phyloP scores from a whole-genome alignment of 306 rosid species.

The Malus sieversii region DNA sequence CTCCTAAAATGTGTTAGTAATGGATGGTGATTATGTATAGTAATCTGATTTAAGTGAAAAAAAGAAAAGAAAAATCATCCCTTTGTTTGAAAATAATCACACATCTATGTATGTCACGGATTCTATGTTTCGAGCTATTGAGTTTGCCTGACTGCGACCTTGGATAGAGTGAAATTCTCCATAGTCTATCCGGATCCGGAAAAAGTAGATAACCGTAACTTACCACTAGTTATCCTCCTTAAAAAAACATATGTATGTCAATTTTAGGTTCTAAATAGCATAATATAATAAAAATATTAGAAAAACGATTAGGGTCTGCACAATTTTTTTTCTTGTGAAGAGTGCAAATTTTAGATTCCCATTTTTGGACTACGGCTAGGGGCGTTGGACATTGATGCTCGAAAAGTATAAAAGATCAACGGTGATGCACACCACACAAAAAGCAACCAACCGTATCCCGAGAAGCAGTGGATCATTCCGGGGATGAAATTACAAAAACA shows the following conservation, averaged over 20 bases:
- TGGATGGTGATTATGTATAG: too few relatives aligned
- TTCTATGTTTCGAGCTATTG: accelerated
- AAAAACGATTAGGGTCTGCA: neutral
- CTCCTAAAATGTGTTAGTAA: too few relatives aligned
- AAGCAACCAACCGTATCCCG: neutral
- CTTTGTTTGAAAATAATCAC: too few relatives aligned
- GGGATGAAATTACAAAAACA: neutral
- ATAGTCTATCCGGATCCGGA: accelerated
- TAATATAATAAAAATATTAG: neutral
- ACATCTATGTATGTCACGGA: too few relatives aligned
- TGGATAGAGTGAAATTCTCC: too few relatives aligned
- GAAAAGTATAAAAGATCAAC: neutral
- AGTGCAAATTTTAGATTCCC: neutral
- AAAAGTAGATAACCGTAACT: too few relatives aligned
- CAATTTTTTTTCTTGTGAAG: too few relatives aligned
- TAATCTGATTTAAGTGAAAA: too few relatives aligned
- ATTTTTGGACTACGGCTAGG: neutral
- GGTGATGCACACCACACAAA: neutral
- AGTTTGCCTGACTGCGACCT: accelerated
- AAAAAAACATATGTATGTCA: too few relatives aligned
- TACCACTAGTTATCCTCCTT: too few relatives aligned
- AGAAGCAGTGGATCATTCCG: neutral
- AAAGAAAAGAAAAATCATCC: too few relatives aligned
- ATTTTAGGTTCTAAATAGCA: too few relatives aligned
- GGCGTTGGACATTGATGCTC: neutral